Percentiles rank a stretch among this genome's conserved stretches.
Conservation (phyloP, 1,284 basidiomycete genomes). For the Erythrobasidium hasegawianum region DNA sequence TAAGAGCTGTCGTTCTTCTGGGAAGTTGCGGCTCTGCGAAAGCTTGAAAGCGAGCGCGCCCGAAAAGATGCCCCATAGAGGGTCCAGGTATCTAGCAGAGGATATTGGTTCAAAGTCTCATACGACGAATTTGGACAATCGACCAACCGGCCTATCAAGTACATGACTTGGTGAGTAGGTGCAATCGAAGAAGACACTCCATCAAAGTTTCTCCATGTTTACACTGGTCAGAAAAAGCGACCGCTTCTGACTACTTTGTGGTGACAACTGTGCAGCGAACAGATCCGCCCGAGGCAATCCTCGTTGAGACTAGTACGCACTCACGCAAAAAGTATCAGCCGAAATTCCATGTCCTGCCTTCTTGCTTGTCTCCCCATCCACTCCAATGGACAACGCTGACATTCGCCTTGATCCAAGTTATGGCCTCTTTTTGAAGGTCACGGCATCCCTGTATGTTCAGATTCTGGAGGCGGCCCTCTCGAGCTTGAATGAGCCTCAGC, state of each 20-base stretch:
- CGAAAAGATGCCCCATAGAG: neutral
- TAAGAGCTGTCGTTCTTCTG: neutral
- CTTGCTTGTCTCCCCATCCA: conserved; percentile 28
- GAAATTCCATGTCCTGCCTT: neutral
- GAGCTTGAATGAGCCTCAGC: conserved; percentile 22
- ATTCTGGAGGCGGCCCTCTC: neutral
- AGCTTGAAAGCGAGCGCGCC: conserved; percentile 2
- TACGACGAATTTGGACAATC: neutral
- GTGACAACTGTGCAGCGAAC: no score
- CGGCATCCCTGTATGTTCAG: conserved; percentile 26
- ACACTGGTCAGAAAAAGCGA: no score
- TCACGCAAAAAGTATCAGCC: no score
- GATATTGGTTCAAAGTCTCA: neutral
- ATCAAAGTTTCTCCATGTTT: no score
- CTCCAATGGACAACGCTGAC: conserved; percentile 7
- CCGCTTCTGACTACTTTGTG: no score
- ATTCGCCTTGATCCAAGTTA: conserved; percentile 29
- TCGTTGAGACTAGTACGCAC: no score
- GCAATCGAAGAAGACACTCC: no score
- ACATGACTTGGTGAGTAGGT: neutral
- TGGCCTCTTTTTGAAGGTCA: conserved; percentile 31
- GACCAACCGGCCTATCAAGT: neutral
- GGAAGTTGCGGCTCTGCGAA: neutral
- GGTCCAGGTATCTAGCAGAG: neutral
- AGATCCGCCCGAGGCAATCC: no score